These are phyloP conservation scores for Schwanniomyces vanrijiae DNA, from an alignment of 805 yeast genomes.

Conservation along the genomic window DNA sequence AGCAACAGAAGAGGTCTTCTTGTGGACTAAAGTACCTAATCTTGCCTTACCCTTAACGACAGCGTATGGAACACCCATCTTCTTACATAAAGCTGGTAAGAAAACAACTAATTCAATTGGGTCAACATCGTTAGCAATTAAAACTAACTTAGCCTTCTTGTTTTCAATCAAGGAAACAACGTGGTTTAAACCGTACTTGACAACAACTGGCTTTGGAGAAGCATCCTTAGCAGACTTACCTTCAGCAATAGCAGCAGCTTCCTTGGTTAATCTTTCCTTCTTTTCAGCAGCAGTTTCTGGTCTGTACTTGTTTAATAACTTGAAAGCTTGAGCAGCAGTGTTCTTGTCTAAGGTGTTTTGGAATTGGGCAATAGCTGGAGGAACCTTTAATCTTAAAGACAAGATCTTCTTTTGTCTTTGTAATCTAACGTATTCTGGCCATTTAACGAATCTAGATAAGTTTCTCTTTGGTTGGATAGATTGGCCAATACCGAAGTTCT, in stretches of 20 bases:
- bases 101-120: constrained; percentile 97
- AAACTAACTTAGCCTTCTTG: constrained; percentile 97
- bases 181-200: constrained; percentile 99
- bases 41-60: constrained; percentile 98
- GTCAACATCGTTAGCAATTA: constrained; percentile 98
- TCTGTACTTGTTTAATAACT: constrained; percentile 97
- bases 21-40: constrained; percentile 95
- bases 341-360: constrained; percentile 95
- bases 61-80: constrained; percentile 99
- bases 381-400: constrained; percentile 95
- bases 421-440: constrained; percentile 98
- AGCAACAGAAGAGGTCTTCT: constrained; percentile 96
- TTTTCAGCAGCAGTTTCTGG: constrained; percentile 97
- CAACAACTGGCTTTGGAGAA: constrained; percentile 94
- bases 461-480: constrained; percentile 93
- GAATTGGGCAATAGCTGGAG: constrained; percentile 98
- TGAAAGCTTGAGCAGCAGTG: constrained; percentile 96
- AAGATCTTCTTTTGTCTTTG: constrained; percentile 99
- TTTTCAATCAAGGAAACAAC: constrained; percentile 95
- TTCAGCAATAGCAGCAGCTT: constrained; percentile 98
- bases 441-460: constrained; percentile 95
- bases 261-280: constrained; percentile 98
- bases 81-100: constrained; percentile 98
- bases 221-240: constrained; percentile 97
- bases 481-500: constrained; percentile 97